A percentile compares a stretch with the other conserved stretches of the same genome.
phyloP scores from a whole-genome alignment of 2,329 filamentous ascomycete genomes.

The Amylocarpus encephaloides region DNA sequence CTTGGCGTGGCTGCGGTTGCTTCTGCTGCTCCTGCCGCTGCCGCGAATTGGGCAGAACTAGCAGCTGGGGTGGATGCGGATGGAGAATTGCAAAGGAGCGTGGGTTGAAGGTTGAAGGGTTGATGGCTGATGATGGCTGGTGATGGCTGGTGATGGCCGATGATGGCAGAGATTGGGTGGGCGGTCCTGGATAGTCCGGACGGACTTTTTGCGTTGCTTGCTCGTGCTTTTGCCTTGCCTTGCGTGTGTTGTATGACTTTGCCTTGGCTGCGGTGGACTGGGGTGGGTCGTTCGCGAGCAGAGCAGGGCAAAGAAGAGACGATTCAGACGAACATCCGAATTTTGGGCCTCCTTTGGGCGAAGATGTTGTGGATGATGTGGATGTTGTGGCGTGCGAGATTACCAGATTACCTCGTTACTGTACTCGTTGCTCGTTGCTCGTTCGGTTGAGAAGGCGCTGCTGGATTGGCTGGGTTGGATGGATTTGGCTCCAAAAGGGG shows the following conservation, averaged over 20 bases:
- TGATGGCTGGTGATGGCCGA: too few relatives aligned
- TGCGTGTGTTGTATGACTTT: too few relatives aligned
- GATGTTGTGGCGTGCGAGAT: not conserved
- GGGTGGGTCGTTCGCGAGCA: not conserved
- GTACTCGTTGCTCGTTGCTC: too few relatives aligned
- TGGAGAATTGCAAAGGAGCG: slow-evolving; percentile 17
- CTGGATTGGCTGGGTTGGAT: not conserved
- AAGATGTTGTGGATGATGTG: not conserved
- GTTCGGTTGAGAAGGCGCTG: not conserved
- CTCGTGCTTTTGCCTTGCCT: not conserved
- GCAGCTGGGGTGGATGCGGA: not conserved
- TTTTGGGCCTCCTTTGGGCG: not conserved
- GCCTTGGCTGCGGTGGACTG: too few relatives aligned
- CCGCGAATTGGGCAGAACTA: not conserved
- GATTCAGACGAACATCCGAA: not conserved
- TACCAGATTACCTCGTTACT: too few relatives aligned
- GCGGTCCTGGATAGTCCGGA: slow-evolving; percentile 1
- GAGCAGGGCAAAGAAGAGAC: not conserved
- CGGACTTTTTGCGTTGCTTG: slow-evolving; percentile 1
- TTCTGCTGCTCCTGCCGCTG: too few relatives aligned
- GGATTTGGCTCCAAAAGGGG: not conserved
- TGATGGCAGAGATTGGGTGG: slow-evolving; percentile 5
- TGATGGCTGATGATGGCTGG: slow-evolving; percentile 17
- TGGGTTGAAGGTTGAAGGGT: slow-evolving; percentile 11
- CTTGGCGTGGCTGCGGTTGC: too few relatives aligned